Conservation (phyloP, 768 basidiomycete genomes). For the Saitozyma sp. region DNA sequence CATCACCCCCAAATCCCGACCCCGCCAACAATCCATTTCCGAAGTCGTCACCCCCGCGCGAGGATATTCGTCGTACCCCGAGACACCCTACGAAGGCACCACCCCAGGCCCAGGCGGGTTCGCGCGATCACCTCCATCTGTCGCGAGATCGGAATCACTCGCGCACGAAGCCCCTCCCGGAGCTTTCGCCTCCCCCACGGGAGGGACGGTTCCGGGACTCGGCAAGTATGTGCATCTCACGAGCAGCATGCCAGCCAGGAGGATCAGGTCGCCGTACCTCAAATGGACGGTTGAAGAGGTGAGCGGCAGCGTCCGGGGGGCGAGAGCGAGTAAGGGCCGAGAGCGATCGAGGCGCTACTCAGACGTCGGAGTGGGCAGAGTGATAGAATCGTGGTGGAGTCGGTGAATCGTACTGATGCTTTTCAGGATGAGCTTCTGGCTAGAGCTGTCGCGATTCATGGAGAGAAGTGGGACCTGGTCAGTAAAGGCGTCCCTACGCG, state of each 20-base stretch:
- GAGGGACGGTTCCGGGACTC: slow-evolving; percentile 44
- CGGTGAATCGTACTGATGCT: neutral
- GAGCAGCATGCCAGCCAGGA: slow-evolving; percentile 42
- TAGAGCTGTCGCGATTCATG: slow-evolving; percentile 45
- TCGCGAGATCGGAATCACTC: neutral
- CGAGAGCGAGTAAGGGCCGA: neutral
- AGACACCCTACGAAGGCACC: slow-evolving; percentile 5
- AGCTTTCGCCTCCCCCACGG: slow-evolving; percentile 32
- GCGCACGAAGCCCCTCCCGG: slow-evolving; percentile 1
- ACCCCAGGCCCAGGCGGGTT: neutral
- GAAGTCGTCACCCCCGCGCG: slow-evolving; percentile 9
- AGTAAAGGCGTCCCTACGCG: slow-evolving; percentile 46
- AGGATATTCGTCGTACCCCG: slow-evolving; percentile 13
- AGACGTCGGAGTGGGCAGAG: neutral
- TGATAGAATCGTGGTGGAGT: neutral
- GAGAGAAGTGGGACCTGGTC: slow-evolving; percentile 50
- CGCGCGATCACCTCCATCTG: neutral
- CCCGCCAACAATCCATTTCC: neutral
- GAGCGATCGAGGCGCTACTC: too few relatives aligned
- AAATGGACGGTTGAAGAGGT: slow-evolving; percentile 51
- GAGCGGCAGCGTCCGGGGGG: too few relatives aligned
- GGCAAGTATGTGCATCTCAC: slow-evolving; percentile 48
- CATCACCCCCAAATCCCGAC: slow-evolving; percentile 18
- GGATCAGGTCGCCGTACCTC: slow-evolving; percentile 45
- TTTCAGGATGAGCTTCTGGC: slow-evolving; percentile 45